Evolutionary conservation across 108 stramenopile species (phyloP).

Genomic region (Fistulifera pelliculosa): DNA sequence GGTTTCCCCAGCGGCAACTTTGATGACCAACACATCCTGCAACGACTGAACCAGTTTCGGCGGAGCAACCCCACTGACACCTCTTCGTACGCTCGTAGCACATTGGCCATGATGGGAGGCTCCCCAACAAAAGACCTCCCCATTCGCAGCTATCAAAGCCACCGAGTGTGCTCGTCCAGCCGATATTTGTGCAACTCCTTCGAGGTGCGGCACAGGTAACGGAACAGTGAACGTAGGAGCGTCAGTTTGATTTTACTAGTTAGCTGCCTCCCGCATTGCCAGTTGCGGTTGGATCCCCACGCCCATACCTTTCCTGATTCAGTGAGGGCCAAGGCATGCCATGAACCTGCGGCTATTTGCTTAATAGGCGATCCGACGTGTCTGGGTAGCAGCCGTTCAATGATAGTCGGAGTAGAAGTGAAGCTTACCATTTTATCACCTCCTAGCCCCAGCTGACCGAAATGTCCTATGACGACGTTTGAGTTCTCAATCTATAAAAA

Average conservation of each 20-base stretch:
- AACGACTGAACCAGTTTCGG: constrained; percentile 62
- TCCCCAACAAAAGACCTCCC: constrained; percentile 77
- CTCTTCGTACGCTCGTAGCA: constrained; percentile 28
- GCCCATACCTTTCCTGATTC: constrained; percentile 45
- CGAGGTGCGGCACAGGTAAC: constrained; percentile 12
- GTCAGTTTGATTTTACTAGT: constrained; percentile 1
- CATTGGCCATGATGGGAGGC: constrained; percentile 64
- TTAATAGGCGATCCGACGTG: constrained; percentile 46
- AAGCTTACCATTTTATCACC: constrained; percentile 18
- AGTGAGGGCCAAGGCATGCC: constrained; percentile 63
- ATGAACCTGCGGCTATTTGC: constrained; percentile 60
- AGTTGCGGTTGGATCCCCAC: constrained; percentile 74
- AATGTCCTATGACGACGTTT: constrained; percentile 37
- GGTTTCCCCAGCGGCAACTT: constrained; percentile 88
- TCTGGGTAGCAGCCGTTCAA: constrained; percentile 58
- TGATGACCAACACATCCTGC: constrained; percentile 44
- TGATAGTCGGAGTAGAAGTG: constrained; percentile 29
- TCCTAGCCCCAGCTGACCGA: constrained; percentile 77
- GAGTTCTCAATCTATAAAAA: too few species aligned
- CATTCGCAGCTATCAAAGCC: constrained; percentile 40
- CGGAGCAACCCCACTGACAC: constrained; percentile 25
- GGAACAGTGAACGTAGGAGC: constrained; percentile 14
- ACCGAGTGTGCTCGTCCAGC: constrained; percentile 65
- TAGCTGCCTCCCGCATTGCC: constrained; percentile 42
- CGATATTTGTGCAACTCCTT: constrained; percentile 39